phyloP scores from a whole-genome alignment of 345 rosid genomes.

The Melaleuca alternifolia region DNA sequence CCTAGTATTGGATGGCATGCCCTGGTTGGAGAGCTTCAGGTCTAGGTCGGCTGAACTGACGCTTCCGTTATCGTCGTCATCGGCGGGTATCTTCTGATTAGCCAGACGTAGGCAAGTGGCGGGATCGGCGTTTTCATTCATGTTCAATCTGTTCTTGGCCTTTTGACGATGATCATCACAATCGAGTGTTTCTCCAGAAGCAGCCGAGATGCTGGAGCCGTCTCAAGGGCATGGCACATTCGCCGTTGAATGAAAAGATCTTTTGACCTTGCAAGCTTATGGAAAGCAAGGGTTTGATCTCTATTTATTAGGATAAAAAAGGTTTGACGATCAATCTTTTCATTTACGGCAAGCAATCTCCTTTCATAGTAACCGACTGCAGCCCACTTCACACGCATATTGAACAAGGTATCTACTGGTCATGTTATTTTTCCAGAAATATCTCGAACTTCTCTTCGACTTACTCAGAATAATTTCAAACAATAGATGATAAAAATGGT shows the following conservation, averaged over 20 bases:
- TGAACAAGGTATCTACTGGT: neutral
- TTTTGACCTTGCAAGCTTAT: neutral
- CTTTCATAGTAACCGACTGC: neutral
- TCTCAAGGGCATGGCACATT: neutral
- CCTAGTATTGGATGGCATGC: neutral
- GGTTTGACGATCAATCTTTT: neutral
- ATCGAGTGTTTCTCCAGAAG: neutral
- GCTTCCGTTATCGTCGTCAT: neutral
- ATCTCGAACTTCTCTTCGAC: neutral
- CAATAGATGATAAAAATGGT: too few species aligned
- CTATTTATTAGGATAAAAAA: neutral
- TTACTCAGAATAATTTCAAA: neutral
- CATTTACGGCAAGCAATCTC: neutral
- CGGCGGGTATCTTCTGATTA: neutral
- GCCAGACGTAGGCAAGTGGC: neutral
- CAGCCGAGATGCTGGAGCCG: neutral
- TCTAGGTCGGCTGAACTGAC: neutral
- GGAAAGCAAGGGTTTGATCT: neutral
- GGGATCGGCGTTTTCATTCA: neutral
- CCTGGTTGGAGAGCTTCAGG: neutral
- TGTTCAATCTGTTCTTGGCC: neutral
- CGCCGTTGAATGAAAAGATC: neutral
- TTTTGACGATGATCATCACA: neutral
- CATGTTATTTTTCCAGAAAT: neutral
- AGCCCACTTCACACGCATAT: neutral